These are phyloP conservation scores for Epichloe coenophiala DNA, from an alignment of 2,329 filamentous ascomycete genomes.

Conservation along the genomic window DNA sequence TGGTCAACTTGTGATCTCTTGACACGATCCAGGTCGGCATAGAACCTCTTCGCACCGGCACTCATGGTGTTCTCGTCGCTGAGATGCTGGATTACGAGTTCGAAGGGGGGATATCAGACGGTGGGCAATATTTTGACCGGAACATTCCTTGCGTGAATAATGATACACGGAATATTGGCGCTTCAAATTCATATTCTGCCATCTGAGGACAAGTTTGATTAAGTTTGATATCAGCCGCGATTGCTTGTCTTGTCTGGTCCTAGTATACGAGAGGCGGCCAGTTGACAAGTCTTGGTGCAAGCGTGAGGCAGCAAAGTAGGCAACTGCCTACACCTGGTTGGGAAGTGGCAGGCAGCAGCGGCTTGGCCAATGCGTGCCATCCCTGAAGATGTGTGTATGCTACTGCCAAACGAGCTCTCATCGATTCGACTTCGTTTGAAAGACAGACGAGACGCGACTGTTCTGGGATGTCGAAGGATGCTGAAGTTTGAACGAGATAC, in stretches of 20 bases:
- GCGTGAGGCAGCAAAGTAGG: background rate
- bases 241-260: no score
- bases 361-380: background rate
- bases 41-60: conserved; percentile 27
- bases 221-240: background rate
- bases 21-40: conserved; percentile 38
- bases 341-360: background rate
- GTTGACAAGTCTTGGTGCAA: background rate
- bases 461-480: no score
- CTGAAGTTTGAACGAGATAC: no score
- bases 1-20: conserved; percentile 26
- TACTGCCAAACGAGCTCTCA: no score
- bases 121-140: background rate
- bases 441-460: no score
- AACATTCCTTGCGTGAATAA: no score
- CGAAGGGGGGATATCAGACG: background rate
- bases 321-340: background rate
- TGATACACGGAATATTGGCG: background rate
- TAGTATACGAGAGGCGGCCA: no score
- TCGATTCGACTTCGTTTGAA: no score
- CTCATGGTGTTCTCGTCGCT: background rate
- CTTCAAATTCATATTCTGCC: background rate
- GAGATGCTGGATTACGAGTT: background rate
- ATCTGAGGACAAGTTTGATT: background rate
- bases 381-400: background rate